Percentiles rank a stretch among this genome's conserved stretches.
phyloP scores from a whole-genome alignment of 1,284 basidiomycete genomes.

The Mycosarcoma mackinlayi region DNA sequence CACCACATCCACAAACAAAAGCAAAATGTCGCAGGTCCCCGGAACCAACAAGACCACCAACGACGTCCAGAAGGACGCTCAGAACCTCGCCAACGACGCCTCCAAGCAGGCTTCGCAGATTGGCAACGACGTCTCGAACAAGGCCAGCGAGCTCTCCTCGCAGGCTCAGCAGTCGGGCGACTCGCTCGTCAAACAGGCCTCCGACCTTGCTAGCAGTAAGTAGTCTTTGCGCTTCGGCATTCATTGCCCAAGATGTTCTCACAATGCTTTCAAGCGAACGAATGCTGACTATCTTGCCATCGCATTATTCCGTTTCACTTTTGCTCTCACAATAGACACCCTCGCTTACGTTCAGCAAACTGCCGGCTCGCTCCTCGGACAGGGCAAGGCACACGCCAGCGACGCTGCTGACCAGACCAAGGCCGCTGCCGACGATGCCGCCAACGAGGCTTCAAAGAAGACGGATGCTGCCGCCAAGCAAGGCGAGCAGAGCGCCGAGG shows the following conservation, averaged over 20 bases:
- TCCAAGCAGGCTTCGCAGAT: slow-evolving; percentile 36
- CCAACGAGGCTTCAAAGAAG: slow-evolving; percentile 38
- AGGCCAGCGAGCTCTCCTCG: slow-evolving; percentile 29
- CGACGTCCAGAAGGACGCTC: slow-evolving; percentile 48
- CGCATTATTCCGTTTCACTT: neutral
- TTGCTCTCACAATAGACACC: slow-evolving; percentile 29
- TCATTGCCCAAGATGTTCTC: too few relatives aligned
- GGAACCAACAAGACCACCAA: slow-evolving; percentile 50
- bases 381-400: slow-evolving; percentile 37
- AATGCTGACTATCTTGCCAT: slow-evolving; percentile 6
- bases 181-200: slow-evolving; percentile 44
- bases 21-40: slow-evolving; percentile 46
- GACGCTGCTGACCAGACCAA: slow-evolving; percentile 48
- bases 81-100: slow-evolving; percentile 46
- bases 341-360: slow-evolving; percentile 52
- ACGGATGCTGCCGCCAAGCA: slow-evolving; percentile 46
- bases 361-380: slow-evolving; percentile 45
- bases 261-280: too few relatives aligned
- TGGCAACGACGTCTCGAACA: slow-evolving; percentile 43
- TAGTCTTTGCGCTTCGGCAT: neutral
- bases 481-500: slow-evolving; percentile 46
- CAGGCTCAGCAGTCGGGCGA: slow-evolving; percentile 44
- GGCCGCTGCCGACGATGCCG: slow-evolving; percentile 44
- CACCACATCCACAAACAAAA: too few relatives aligned
- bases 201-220: slow-evolving; percentile 49